These are phyloP conservation scores for Grosmannia serpens DNA, from an alignment of 2,329 filamentous ascomycete genomes.

Conservation along the genomic window DNA sequence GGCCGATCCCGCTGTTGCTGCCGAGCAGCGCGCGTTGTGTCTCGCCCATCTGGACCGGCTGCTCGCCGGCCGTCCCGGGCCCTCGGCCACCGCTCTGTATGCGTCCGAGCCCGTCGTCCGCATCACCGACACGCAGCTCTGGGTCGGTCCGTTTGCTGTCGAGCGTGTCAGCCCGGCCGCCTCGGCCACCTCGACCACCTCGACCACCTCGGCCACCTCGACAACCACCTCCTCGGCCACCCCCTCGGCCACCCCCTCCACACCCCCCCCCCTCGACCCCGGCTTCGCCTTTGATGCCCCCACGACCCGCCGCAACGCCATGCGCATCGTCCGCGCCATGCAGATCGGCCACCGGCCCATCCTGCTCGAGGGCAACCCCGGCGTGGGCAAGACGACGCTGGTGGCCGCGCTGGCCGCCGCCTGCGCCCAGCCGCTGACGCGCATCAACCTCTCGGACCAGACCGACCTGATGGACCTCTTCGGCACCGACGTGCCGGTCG, in stretches of 20 bases:
- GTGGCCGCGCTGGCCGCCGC: slow-evolving; percentile 73
- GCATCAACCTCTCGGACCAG: slow-evolving; percentile 96
- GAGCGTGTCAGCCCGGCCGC: slow-evolving; percentile 22
- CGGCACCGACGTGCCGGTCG: slow-evolving; percentile 88
- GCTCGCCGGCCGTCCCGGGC: slow-evolving; percentile 39
- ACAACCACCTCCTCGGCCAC: not conserved
- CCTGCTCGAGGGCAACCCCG: slow-evolving; percentile 90
- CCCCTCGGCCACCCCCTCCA: not conserved
- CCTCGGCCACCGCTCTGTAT: slow-evolving; percentile 38
- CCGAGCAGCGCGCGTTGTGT: slow-evolving; percentile 58
- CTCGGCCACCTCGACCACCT: not conserved
- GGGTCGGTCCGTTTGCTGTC: slow-evolving; percentile 66
- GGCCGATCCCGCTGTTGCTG: slow-evolving; percentile 55
- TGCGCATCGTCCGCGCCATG: slow-evolving; percentile 80
- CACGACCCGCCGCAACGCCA: slow-evolving; percentile 80
- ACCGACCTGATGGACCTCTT: slow-evolving; percentile 97
- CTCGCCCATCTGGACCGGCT: slow-evolving; percentile 60
- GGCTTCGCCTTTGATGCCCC: slow-evolving; percentile 73
- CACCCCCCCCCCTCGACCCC: not conserved
- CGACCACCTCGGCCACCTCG: too few species aligned
- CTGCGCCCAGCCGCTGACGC: slow-evolving; percentile 70
- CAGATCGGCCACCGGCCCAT: slow-evolving; percentile 77
- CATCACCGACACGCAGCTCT: slow-evolving; percentile 41
- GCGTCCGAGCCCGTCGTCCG: slow-evolving; percentile 46
- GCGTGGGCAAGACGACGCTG: slow-evolving; percentile 93